Evolutionary conservation across 352 stramenopile genomes (phyloP).

Genomic region (Pythium pyrilobum): DNA sequence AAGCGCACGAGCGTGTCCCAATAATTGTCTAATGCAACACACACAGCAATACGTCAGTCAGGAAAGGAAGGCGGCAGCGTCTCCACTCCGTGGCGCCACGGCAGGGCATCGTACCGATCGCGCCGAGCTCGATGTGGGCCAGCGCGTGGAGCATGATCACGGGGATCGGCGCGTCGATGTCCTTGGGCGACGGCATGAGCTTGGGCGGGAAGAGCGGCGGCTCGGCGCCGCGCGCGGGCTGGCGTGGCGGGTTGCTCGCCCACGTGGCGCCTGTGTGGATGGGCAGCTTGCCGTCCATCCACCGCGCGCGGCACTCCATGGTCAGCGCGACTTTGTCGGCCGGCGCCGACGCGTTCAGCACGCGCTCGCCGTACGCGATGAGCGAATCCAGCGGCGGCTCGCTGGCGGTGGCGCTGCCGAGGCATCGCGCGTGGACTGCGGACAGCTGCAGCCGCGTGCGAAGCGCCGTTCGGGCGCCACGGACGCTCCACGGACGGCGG

Average conservation of each 20-base stretch:
- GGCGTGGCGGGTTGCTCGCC: constrained; percentile 27
- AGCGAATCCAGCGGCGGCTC: constrained; percentile 33
- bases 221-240: constrained; percentile 39
- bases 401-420: not conserved
- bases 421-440: not conserved
- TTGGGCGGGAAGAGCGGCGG: constrained; percentile 62
- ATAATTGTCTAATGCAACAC: constrained; percentile 59
- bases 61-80: not conserved
- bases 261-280: constrained; percentile 33
- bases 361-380: constrained; percentile 52
- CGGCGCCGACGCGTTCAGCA: constrained; percentile 42
- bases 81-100: no score
- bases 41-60: not conserved
- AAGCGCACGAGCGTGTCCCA: constrained; percentile 85
- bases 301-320: constrained; percentile 43
- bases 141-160: constrained; percentile 78
- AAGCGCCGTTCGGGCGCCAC: not conserved
- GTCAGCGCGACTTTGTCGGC: constrained; percentile 63
- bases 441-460: not conserved
- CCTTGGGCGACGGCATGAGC: constrained; percentile 65
- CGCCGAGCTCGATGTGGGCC: constrained; percentile 82
- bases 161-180: constrained; percentile 53
- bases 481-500: not conserved
- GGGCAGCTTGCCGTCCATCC: constrained; percentile 33
- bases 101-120: constrained; percentile 47